Conservation (phyloP, 768 basidiomycete genomes). For the Mycena maculata region DNA sequence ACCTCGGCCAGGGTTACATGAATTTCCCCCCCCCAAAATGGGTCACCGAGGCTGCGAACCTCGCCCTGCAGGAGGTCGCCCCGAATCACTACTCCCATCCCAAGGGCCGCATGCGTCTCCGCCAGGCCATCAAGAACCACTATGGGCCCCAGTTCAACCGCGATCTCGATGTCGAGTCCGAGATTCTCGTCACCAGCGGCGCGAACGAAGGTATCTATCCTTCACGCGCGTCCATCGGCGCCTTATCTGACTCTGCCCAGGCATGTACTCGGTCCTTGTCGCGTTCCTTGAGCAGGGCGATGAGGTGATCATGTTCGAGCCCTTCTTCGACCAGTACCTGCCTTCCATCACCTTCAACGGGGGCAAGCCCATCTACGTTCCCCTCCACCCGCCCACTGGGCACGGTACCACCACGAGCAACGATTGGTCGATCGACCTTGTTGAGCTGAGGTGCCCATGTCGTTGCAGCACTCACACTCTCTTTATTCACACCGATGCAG, state of each 20-base stretch:
- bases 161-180: slow-evolving; percentile 82
- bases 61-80: slow-evolving; percentile 70
- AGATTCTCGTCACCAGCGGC: slow-evolving; percentile 95
- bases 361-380: slow-evolving; percentile 93
- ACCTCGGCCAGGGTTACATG: slow-evolving; percentile 96
- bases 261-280: slow-evolving; percentile 92
- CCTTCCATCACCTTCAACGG: slow-evolving; percentile 95
- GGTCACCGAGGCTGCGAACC: slow-evolving; percentile 78
- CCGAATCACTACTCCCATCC: slow-evolving; percentile 94
- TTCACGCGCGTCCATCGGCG: not conserved
- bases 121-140: slow-evolving; percentile 86
- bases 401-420: slow-evolving; percentile 61
- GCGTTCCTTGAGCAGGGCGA: slow-evolving; percentile 94
- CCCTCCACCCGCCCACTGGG: slow-evolving; percentile 85
- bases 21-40: slow-evolving; percentile 89
- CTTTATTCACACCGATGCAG: slow-evolving; percentile 47
- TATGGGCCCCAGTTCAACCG: slow-evolving; percentile 79
- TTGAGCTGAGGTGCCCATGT: slow-evolving; percentile 78
- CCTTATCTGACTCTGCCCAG: slow-evolving; percentile 51
- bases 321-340: slow-evolving; percentile 97
- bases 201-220: slow-evolving; percentile 86
- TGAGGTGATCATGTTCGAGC: slow-evolving; percentile 99
- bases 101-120: slow-evolving; percentile 86
- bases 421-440: slow-evolving; percentile 93
- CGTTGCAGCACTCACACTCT: not conserved